A percentile compares a stretch with the other conserved stretches of the same genome.
These are phyloP conservation scores for Trametes elegans DNA, from an alignment of 768 basidiomycete genomes.

Conservation along the genomic window DNA sequence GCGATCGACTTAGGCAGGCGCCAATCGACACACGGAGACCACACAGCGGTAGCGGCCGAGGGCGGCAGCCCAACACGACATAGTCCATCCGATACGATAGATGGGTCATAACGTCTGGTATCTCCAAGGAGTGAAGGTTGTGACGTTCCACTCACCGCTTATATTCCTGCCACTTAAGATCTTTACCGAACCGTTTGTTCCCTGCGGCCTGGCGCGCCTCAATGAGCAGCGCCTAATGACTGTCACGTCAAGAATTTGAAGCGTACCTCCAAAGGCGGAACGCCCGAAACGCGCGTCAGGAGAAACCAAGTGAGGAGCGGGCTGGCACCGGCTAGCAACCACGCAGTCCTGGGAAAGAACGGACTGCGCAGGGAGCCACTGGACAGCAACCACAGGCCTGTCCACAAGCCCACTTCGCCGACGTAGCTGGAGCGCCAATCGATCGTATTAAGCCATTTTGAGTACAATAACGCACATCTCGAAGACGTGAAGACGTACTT, in stretches of 20 bases:
- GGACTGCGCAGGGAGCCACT: conserved; percentile 44
- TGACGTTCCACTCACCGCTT: conserved; percentile 42
- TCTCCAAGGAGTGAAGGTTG: no score
- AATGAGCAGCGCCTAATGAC: not conserved
- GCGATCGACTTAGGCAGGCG: no score
- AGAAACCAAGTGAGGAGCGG: conserved; percentile 65
- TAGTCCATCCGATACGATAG: no score
- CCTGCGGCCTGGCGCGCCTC: conserved; percentile 28
- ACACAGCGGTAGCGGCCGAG: no score
- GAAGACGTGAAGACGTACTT: conserved; percentile 45
- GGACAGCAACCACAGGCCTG: conserved; percentile 61
- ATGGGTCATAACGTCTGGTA: no score
- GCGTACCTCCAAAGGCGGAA: conserved; percentile 64
- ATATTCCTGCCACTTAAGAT: conserved; percentile 57
- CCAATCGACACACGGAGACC: no score
- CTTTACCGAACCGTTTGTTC: conserved; percentile 53
- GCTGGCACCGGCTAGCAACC: conserved; percentile 49
- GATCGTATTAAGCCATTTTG: conserved; percentile 2
- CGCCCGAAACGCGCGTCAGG: conserved; percentile 60
- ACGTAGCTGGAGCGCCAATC: conserved; percentile 51
- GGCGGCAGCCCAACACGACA: no score
- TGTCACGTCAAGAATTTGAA: not conserved
- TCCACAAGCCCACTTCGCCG: conserved; percentile 70
- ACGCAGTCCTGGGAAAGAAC: conserved; percentile 43
- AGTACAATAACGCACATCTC: not conserved